Percentiles rank a stretch among this genome's conserved stretches.
These are phyloP conservation scores for Tephrocybe sp. DNA, from an alignment of 768 basidiomycete species.

Conservation along the genomic window DNA sequence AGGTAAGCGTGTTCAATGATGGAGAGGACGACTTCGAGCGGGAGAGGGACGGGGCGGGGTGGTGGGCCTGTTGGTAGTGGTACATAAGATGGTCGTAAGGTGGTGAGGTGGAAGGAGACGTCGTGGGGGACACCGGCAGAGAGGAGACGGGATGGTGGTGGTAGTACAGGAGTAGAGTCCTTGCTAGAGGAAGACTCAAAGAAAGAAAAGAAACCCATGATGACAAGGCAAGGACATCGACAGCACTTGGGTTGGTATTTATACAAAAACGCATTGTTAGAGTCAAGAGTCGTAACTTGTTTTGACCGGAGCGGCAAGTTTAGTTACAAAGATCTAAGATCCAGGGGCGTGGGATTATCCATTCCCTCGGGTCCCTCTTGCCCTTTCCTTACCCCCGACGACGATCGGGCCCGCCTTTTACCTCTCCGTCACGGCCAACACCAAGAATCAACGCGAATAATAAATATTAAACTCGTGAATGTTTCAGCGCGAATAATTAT, in stretches of 20 bases:
- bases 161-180: conserved; percentile 21
- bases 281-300: conserved; percentile 12
- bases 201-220: conserved; percentile 32
- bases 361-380: conserved; percentile 15
- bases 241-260: conserved; percentile 24
- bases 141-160: conserved; percentile 28
- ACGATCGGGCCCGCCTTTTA: conserved; percentile 10
- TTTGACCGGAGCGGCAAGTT: too few relatives aligned
- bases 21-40: conserved; percentile 61
- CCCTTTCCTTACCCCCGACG: conserved; percentile 18
- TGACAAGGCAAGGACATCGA: conserved; percentile 8
- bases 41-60: conserved; percentile 37
- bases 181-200: conserved; percentile 28
- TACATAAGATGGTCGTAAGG: conserved; percentile 22
- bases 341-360: conserved; percentile 25
- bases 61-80: conserved; percentile 18
- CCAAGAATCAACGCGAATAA: not conserved
- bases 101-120: conserved; percentile 38
- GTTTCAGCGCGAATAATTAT: not conserved
- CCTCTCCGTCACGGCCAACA: not conserved
- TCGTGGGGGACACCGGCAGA: conserved; percentile 31
- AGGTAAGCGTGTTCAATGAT: conserved; percentile 62
- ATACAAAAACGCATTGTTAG: conserved; percentile 15
- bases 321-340: conserved; percentile 23
- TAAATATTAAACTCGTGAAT: not conserved